Evolutionary conservation across 1,284 basidiomycete species (phyloP), one percentile per base, ranked within the genome.

Genomic region (Golubevia sp.): DNA sequence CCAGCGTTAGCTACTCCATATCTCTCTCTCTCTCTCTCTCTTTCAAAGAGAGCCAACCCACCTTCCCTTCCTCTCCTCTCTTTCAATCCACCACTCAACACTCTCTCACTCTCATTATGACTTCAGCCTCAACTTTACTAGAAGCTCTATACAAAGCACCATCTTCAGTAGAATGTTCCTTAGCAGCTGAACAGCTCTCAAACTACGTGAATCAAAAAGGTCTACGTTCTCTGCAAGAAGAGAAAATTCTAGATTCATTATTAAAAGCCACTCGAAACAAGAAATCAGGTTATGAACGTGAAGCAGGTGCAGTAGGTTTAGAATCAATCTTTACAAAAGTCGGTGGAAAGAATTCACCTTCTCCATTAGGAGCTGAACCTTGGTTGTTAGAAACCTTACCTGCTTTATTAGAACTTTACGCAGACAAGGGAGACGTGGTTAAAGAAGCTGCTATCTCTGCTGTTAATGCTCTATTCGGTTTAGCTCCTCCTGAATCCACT

Each of bases 341-440:
- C 25, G 79, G 71, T 56, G 77, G 77, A 34, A 80, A 79, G 69
- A 82, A 84, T 51, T 74, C 84, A 90, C 93, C 82, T 90, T 92
- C 75, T 60, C 83, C 77, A 34, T 84, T 71, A 49, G 88, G 94
- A 38, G 86, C 87, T 56, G 93, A 90, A 63, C 93, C 94, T n/a
- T 87, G 93, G 68, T 87, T 97, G 34, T 86, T 97, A 20, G 87
- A 90, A 3, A 90, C 91, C 23, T 88, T 99, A 55, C 88, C 92
- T 11, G 84, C 89, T 58, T 85, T 98, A 53, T 91, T 94, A 80
- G 92, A 94, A 69, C 87, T 95, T 54, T 91, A 92, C 84, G 91
- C 93, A 87, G 96, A 99, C 85, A 97, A 97, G 85, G 93, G 93
- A 65, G 92, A 96, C 68, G 92, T 95, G 49, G 93, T 97, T 61